Conservation (phyloP, 768 basidiomycete genomes). For the Suillus americanus region DNA sequence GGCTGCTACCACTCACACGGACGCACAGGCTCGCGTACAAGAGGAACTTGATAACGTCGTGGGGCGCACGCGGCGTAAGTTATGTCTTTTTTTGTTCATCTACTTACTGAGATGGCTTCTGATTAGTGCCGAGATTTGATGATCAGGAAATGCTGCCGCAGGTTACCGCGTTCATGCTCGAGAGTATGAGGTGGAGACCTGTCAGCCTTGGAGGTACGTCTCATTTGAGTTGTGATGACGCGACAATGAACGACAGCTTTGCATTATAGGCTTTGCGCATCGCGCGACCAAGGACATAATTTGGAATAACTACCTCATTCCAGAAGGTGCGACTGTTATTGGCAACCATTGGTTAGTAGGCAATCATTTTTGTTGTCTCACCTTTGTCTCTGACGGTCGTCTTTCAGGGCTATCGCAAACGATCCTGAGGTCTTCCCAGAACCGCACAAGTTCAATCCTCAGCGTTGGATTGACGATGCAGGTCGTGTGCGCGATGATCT, state of each 20-base stretch:
- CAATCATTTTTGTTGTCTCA: not conserved
- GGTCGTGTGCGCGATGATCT: constrained; percentile 28
- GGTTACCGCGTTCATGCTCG: constrained; percentile 36
- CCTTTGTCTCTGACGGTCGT: not conserved
- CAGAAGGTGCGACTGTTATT: constrained; percentile 37
- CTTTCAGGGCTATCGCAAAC: constrained; percentile 41
- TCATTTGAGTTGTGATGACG: not conserved
- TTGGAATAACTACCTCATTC: constrained; percentile 38
- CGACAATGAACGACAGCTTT: not conserved
- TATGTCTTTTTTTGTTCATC: not conserved
- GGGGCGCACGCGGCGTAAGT: constrained; percentile 35
- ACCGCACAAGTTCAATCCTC: constrained; percentile 53
- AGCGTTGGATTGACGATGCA: constrained; percentile 43
- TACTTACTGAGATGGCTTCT: not conserved
- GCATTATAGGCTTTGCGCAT: constrained; percentile 54
- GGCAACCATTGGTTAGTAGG: constrained; percentile 37
- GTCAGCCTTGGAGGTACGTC: constrained; percentile 28
- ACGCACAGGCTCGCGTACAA: constrained; percentile 48
- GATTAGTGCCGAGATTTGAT: constrained; percentile 35
- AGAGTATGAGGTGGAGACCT: constrained; percentile 39
- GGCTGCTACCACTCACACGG: constrained; percentile 52
- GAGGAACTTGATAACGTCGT: constrained; percentile 53
- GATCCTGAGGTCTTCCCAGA: constrained; percentile 55
- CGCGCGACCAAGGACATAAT: constrained; percentile 58
- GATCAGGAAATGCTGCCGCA: constrained; percentile 35